Evolutionary conservation across 2,329 filamentous ascomycete genomes (phyloP), one percentile per base, ranked within the genome.

Genomic region (Macroventuria anomochaeta): DNA sequence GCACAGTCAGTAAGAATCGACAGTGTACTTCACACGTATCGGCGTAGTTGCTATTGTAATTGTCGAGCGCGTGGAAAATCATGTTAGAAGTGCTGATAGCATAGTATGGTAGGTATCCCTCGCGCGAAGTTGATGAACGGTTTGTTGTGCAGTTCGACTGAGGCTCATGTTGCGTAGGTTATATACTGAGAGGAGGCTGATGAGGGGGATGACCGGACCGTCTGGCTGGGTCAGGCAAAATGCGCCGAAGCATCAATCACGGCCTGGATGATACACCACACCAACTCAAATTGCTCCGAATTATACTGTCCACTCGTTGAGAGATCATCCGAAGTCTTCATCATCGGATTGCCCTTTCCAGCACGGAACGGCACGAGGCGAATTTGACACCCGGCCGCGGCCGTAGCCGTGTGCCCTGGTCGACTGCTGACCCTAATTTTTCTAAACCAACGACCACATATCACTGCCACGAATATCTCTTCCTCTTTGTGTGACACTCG

Each of bases 341-440:
- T 46, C 29, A n/a, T 52, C 37, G 42, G 37, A 8, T 41, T 53
- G 36, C 42, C 21, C 18, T 40, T 48, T 46, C 42, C 39, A 46
- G 39, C 40, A 37, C 51, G 44, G 51, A 40, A 49, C 51, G 51
- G 51, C 44, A 46, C 44, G 51, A 54, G 39, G 46, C 33, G 34
- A 12, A 10, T 13, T 26, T 20, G 32, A 39, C 17, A 48, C 21
- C 26, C 44, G 33, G 28, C 51, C 51, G 51, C 51, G 39, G 51
- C 43, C 39, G 38, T 39, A 34, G 51, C 38, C 39, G 44, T 29
- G 39, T 38, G 39, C 26, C 39, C 38, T 43, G 44, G 31, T 54
- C 34, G 34, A 49, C 39, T 34, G 28, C 25, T 44, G 46, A 46
- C 28, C 20, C 23, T 26, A 33, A 18, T 18, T 17, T 10, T 6